These are phyloP conservation scores for Penstemon eatonii DNA, from an alignment of 257 asterid genomes.

Conservation along the genomic window DNA sequence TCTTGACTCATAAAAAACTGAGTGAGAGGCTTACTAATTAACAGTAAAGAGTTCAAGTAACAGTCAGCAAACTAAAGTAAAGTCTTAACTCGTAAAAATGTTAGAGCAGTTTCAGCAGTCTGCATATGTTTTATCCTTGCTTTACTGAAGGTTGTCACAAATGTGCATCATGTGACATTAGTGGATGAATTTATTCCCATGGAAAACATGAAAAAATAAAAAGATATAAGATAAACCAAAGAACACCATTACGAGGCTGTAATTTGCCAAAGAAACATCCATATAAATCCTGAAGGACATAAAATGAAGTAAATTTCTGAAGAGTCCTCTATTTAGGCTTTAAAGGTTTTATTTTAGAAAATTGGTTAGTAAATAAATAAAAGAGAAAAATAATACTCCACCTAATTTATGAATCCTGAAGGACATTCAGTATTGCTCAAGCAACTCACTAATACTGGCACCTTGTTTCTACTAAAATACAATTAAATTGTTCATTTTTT, in stretches of 20 bases:
- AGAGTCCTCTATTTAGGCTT: constrained; percentile 2
- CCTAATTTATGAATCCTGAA: constrained; percentile 1
- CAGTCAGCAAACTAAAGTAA: constrained; percentile 7
- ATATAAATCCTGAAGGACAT: not conserved
- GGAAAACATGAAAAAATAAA: constrained; percentile 3
- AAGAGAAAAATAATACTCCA: not conserved
- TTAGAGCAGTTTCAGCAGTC: constrained; percentile 8
- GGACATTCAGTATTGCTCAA: not conserved
- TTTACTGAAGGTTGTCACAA: constrained; percentile 10
- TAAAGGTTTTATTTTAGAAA: not conserved
- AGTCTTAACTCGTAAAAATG: constrained; percentile 15
- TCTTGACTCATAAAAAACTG: too few relatives aligned
- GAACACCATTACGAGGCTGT: constrained; percentile 1
- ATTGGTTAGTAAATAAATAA: not conserved
- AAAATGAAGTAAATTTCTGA: not conserved
- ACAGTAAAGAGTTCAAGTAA: not conserved
- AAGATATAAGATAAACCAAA: not conserved
- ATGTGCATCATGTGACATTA: constrained; percentile 1
- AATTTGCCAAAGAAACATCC: not conserved
- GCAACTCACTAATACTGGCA: not conserved
- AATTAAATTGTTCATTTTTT: not conserved
- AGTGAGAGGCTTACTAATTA: too few relatives aligned
- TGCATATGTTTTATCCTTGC: constrained; percentile 14
- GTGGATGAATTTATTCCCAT: constrained; percentile 6
- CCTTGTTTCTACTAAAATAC: not conserved